phyloP scores from a whole-genome alignment of 768 basidiomycete species.

The Collybiopsis confluens region DNA sequence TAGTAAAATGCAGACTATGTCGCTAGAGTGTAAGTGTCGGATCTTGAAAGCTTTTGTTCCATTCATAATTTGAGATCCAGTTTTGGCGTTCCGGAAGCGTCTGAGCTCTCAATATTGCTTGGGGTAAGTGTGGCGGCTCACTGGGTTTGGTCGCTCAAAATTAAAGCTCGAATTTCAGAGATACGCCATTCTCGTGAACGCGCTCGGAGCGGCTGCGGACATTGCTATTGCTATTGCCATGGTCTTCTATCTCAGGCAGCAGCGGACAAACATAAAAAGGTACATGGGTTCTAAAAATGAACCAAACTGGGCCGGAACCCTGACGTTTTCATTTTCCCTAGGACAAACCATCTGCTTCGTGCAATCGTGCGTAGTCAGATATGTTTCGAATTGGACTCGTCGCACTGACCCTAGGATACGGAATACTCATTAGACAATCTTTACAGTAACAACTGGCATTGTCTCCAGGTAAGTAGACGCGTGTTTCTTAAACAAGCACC shows the following conservation, averaged over 20 bases:
- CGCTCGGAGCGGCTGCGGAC: slow-evolving; percentile 1
- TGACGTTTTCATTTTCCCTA: not conserved
- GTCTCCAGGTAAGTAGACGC: not conserved
- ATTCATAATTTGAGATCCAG: not conserved
- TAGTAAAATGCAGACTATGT: not conserved
- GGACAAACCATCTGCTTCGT: slow-evolving; percentile 7
- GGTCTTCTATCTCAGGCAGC: slow-evolving; percentile 3
- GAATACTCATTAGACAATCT: not conserved
- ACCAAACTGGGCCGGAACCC: not conserved
- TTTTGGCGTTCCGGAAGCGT: not conserved
- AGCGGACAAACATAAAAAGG: slow-evolving; percentile 2
- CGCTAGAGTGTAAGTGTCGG: slow-evolving; percentile 3
- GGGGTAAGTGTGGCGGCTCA: not conserved
- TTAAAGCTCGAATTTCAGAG: not conserved
- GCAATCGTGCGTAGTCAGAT: not conserved
- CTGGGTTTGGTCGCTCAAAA: not conserved
- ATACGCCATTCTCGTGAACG: slow-evolving; percentile 6
- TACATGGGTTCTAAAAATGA: not conserved
- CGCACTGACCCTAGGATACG: too few relatives aligned
- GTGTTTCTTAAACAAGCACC: too few relatives aligned
- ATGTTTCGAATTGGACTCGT: not conserved
- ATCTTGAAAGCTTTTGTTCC: too few relatives aligned
- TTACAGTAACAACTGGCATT: slow-evolving; percentile 7
- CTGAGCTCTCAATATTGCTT: not conserved
- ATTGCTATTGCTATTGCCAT: slow-evolving; percentile 5